Evolutionary conservation across 495 filamentous ascomycete genomes (phyloP).

Genomic region (Hyphodiscus hymeniophilus): DNA sequence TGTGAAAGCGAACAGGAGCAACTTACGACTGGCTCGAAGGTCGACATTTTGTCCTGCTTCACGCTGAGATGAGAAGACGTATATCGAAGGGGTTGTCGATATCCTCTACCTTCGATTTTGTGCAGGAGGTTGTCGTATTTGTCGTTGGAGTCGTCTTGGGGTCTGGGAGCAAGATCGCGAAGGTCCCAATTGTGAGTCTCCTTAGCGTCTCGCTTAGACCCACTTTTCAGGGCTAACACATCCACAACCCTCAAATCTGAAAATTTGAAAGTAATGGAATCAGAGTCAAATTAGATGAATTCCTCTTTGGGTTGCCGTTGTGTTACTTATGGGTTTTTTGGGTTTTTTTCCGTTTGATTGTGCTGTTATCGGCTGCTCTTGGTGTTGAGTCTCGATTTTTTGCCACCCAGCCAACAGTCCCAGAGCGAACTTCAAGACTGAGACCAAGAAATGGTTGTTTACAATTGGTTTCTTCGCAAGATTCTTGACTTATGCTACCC

Average conservation of each 20-base stretch:
- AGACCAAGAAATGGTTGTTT: no score
- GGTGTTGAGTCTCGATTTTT: no score
- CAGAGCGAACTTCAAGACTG: no score
- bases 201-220: constrained; percentile 6
- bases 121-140: constrained; percentile 22
- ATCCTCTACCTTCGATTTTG: constrained; percentile 25
- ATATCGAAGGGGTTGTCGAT: constrained; percentile 27
- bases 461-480: no score
- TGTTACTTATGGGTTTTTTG: neutral
- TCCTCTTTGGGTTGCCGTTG: neutral
- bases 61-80: constrained; percentile 26
- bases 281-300: neutral
- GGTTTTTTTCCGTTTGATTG: neutral
- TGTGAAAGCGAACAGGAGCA: constrained; percentile 19
- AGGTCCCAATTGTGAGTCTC: neutral
- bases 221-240: constrained; percentile 10
- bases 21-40: constrained; percentile 95
- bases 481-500: no score
- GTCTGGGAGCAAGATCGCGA: constrained; percentile 10
- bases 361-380: neutral
- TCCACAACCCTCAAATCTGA: neutral
- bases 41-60: constrained; percentile 79
- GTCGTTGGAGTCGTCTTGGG: constrained; percentile 17
- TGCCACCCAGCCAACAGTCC: no score
- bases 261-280: constrained; percentile 3